Conservation (phyloP, 2,329 filamentous ascomycete genomes). For the Gaeumannomyces tritici region DNA sequence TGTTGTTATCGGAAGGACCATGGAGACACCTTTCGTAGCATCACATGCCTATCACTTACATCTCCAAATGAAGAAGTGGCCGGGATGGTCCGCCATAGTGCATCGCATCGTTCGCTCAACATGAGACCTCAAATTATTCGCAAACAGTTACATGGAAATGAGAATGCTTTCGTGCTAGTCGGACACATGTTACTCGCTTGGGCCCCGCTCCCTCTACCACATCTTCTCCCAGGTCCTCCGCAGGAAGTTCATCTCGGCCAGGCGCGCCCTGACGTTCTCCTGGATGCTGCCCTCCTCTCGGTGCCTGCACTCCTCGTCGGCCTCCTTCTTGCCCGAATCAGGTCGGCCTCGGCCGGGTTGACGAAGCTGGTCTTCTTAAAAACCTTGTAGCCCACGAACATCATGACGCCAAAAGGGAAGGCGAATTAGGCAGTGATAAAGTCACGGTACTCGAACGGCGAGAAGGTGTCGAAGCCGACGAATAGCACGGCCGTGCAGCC, state of each 20-base stretch:
- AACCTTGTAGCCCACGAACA: conserved; percentile 52
- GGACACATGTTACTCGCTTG: too few species aligned
- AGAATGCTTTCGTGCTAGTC: too few species aligned
- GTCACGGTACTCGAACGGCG: conserved; percentile 28
- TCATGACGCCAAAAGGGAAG: conserved; percentile 26
- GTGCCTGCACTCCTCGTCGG: conserved; percentile 32
- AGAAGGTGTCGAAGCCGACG: conserved; percentile 43
- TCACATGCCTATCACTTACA: too few species aligned
- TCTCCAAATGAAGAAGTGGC: too few species aligned
- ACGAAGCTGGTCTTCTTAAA: conserved; percentile 41
- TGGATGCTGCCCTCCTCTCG: conserved; percentile 9
- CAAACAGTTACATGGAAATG: too few species aligned
- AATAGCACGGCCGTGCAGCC: conserved; percentile 37
- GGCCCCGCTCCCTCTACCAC: conserved; percentile 6
- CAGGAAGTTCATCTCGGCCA: conserved; percentile 7
- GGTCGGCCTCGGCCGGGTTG: conserved; percentile 40
- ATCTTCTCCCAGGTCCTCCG: conserved; percentile 9
- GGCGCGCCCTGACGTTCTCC: conserved; percentile 7
- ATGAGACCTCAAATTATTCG: too few species aligned
- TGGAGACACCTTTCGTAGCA: too few species aligned
- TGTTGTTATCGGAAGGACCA: too few species aligned
- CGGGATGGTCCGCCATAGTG: too few species aligned
- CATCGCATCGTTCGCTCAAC: too few species aligned
- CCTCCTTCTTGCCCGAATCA: conserved; percentile 47
- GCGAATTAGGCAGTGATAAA: conserved; percentile 35